Evolutionary conservation across 2,329 filamentous ascomycete species (phyloP), one percentile per base, ranked within the genome.

Genomic region (Colletotrichum sp.): DNA sequence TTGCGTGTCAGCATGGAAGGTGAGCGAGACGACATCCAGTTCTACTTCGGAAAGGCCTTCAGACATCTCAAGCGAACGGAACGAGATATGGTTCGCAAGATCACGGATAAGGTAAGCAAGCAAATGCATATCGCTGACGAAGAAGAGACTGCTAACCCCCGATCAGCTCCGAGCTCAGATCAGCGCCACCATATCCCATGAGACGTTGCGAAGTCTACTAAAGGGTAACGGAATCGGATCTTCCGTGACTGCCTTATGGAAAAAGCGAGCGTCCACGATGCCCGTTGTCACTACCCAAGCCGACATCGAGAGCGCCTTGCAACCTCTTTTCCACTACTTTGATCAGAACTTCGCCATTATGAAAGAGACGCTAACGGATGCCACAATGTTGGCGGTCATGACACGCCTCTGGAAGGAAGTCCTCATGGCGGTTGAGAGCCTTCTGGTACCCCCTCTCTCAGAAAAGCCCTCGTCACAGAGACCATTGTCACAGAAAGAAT

Each of bases 321-420:
- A 94, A 79, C 94, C 96, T 6, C 90, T 99, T 1, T 97, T 98
- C 83, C 91, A 93, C 70, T 99, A 99, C 84, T 99, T 99, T 83
- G 95, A 99, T 83, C 96, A 98, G 83, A 99, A 99, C 82, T 99
- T 99, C 85, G 95, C 96, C 75, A 98, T 99, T 80, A 98, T 99
- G 96, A 98, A 99, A 86, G 93, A 97, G 84, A 98, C 96, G 1
- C 88, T 99, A 72, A 99, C 97, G 1, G 94, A 96, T 74, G 93
- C 95, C 73, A 98, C 97, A n/a, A 98, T 99, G 96, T 93, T 96
- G 80, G 96, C 97, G 83, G 97, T 99, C 80, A 99, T 99, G 97
- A 98, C 96, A 26, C 93, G 97, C 60, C 87, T 99, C 8, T 99
- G 97, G 97, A 99, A 99, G 86, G 97, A 99, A 84, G 96, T 98